Evolutionary conservation across 345 rosid genomes (phyloP).

Genomic region (Citropsis articulata): DNA sequence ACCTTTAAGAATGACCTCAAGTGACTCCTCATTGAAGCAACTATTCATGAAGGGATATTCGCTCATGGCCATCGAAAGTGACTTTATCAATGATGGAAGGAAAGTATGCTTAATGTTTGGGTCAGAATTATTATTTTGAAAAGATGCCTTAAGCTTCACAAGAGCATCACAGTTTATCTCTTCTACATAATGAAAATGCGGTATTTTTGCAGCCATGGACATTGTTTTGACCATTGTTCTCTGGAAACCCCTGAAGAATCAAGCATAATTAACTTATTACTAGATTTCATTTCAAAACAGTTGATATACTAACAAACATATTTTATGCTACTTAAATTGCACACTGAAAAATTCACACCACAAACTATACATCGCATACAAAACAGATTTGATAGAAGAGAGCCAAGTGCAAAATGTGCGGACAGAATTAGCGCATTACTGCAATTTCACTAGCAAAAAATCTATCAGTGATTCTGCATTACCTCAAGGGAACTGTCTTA

Average conservation of each 20-base stretch:
- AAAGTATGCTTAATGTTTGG: conserved; percentile 71
- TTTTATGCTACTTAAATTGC: background rate
- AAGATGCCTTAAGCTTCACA: conserved; percentile 66
- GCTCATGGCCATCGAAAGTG: conserved; percentile 80
- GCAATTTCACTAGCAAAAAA: conserved; percentile 3
- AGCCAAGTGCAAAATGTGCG: background rate
- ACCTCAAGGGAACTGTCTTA: conserved; percentile 70
- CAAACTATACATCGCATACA: background rate
- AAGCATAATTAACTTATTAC: background rate
- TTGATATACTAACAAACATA: background rate
- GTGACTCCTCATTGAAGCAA: conserved; percentile 72
- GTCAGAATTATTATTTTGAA: conserved; percentile 64
- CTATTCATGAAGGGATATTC: conserved; percentile 81
- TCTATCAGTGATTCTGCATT: background rate
- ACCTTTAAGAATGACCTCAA: conserved; percentile 84
- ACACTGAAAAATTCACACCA: background rate
- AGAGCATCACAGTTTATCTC: conserved; percentile 85
- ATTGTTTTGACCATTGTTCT: conserved; percentile 92
- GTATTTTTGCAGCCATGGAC: conserved; percentile 88
- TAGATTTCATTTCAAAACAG: background rate
- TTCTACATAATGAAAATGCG: conserved; percentile 93
- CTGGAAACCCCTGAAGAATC: conserved; percentile 68
- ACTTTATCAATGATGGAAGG: conserved; percentile 78
- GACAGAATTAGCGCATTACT: background rate
- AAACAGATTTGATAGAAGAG: background rate